Conservation (phyloP, 2,329 filamentous ascomycete species). For the Chaetomium olivaceum region DNA sequence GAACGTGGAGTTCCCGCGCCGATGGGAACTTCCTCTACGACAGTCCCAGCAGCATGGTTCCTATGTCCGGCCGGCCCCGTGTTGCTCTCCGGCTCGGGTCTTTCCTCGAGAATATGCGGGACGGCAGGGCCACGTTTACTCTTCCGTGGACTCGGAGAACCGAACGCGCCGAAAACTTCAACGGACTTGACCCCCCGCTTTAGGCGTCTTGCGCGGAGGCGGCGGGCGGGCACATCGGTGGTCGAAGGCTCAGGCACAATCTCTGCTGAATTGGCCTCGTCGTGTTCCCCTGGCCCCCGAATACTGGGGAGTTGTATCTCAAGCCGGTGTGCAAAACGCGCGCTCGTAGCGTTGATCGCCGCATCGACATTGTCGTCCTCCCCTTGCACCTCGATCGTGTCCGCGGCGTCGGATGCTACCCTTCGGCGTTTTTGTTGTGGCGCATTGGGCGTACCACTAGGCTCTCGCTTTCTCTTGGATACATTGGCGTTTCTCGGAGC, state of each 20-base stretch:
- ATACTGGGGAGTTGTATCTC: background rate
- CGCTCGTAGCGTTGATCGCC: constrained; percentile 5
- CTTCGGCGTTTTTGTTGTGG: constrained; percentile 4
- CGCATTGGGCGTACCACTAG: background rate
- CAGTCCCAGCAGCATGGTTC: background rate
- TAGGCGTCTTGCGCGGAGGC: constrained; percentile 4
- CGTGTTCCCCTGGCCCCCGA: background rate
- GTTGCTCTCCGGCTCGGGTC: background rate
- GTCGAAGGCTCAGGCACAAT: background rate
- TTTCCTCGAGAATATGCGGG: background rate
- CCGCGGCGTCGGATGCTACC: background rate
- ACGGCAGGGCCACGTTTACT: background rate
- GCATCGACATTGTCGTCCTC: constrained; percentile 20
- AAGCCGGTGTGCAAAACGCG: background rate
- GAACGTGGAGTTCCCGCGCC: background rate
- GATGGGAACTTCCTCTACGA: background rate
- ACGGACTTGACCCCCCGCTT: constrained; percentile 1
- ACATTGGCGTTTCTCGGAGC: too few relatives aligned
- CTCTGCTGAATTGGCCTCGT: background rate
- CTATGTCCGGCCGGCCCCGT: background rate
- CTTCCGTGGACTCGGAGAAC: background rate
- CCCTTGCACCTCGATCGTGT: constrained; percentile 5
- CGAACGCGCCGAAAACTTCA: constrained; percentile 3
- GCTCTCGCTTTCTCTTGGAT: constrained; percentile 5
- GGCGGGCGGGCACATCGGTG: background rate